Evolutionary conservation across 2,329 filamentous ascomycete species (phyloP).

Genomic region (Trichoderma sp.): DNA sequence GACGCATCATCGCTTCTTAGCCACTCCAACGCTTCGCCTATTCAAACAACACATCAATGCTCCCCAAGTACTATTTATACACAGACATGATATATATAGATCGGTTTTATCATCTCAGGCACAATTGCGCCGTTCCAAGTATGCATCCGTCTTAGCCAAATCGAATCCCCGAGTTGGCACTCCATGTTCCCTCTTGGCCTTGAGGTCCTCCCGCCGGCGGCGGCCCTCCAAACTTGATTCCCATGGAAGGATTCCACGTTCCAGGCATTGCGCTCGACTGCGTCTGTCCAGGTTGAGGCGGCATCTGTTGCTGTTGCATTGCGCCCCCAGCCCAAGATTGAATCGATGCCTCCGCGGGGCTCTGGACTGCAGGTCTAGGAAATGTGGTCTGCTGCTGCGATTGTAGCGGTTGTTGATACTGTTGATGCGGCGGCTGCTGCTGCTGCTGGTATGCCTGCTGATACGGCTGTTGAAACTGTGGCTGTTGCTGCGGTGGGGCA

Average conservation of each 20-base stretch:
- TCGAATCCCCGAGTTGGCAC: conserved; percentile 60
- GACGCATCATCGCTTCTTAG: background rate
- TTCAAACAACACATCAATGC: background rate
- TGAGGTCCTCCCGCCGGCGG: conserved; percentile 33
- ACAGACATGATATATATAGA: background rate
- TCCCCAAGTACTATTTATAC: background rate
- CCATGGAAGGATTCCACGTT: conserved; percentile 77
- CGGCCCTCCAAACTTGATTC: conserved; percentile 71
- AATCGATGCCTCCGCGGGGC: conserved; percentile 54
- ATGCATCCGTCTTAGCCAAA: conserved; percentile 49
- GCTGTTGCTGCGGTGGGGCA: conserved; percentile 1
- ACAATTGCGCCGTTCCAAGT: background rate
- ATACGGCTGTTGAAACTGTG: conserved; percentile 13
- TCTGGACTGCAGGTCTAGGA: conserved; percentile 37
- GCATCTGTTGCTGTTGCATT: conserved; percentile 54
- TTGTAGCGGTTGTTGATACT: conserved; percentile 34
- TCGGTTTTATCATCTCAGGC: background rate
- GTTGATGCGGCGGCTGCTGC: conserved; percentile 24
- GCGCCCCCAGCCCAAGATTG: conserved; percentile 63
- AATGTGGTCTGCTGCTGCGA: conserved; percentile 35
- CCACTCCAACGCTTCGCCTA: background rate
- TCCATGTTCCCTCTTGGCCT: conserved; percentile 54
- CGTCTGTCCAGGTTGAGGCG: conserved; percentile 51
- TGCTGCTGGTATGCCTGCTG: conserved; percentile 19
- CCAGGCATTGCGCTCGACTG: conserved; percentile 39